Evolutionary conservation across 1,139 yeast species (phyloP), one percentile per base, ranked within the genome.

Genomic region (Blastobotrys indianensis): DNA sequence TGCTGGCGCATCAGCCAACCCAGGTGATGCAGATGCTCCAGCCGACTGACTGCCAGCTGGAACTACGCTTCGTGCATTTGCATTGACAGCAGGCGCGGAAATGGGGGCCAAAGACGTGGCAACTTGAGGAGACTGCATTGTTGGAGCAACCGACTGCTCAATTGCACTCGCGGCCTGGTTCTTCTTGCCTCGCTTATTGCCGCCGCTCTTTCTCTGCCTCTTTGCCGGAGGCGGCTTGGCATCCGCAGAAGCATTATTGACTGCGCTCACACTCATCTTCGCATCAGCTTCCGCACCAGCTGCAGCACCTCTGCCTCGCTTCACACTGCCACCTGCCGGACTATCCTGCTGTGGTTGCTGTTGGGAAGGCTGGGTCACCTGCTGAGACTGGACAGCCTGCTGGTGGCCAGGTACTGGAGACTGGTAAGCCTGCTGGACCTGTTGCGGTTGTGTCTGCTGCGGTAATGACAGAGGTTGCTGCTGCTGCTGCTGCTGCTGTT

Each of bases 191-290:
- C 28, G 13, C 37, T 34, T 34, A 6, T 25, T 20, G 4, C 25
- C 25, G 7, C 25, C 25, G 25, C 25, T 20, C 25, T 20, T 20
- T 7, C 25, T 20, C 25, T 20, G 25, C 25, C 25, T 20, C 25
- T 20, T 20, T 20, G 25, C 25, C 7, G 25, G 25, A 4, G 25
- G 25, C 7, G 25, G 25, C 7, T 20, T 20, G 7, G 25, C 25
- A 20, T 20, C 25, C 4, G 6, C 25, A 20, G 25, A 20, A 20
- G 37, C 23, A 12, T 32, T 40, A 10, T 20, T 29, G 3, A 37
- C 45, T n/a, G 42, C 46, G 17, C 29, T 32, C 15, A 37, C 42
- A 11, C 36, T 38, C 42, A 42, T 42, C 44, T 33, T 34, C 15
- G 29, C 17, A 8, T 38, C 15, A 25, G 23, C 28, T 6, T 25